phyloP scores from a whole-genome alignment of 2,329 filamentous ascomycete species.

The Geoglossum cookeanum region DNA sequence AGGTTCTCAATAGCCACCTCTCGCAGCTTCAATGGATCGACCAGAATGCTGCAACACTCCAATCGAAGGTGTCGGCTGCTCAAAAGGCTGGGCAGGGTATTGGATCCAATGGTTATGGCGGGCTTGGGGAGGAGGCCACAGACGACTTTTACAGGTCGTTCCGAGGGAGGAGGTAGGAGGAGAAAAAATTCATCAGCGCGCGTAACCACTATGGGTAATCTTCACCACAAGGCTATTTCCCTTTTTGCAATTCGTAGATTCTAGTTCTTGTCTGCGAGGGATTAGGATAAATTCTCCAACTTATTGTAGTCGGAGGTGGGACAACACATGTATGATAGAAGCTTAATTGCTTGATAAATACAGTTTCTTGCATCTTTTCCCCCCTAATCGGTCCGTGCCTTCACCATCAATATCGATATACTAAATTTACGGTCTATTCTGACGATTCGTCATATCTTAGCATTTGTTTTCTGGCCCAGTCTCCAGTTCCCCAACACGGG shows the following conservation, averaged over 20 bases:
- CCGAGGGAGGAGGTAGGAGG: constrained; percentile 36
- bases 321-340: constrained; percentile 1
- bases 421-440: constrained; percentile 15
- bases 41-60: constrained; percentile 58
- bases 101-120: constrained; percentile 24
- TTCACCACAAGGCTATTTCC: background rate
- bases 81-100: constrained; percentile 54
- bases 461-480: background rate
- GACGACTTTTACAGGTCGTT: constrained; percentile 88
- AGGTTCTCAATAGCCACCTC: constrained; percentile 84
- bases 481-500: background rate
- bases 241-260: background rate
- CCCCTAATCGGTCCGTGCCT: background rate
- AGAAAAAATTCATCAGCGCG: background rate
- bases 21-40: constrained; percentile 89
- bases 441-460: constrained; percentile 7
- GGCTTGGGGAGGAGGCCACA: constrained; percentile 47
- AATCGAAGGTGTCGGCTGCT: constrained; percentile 63
- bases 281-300: background rate
- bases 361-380: background rate
- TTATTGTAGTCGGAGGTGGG: background rate
- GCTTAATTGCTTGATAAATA: constrained; percentile 3
- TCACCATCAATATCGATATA: background rate
- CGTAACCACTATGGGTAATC: background rate
- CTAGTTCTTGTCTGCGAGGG: background rate